phyloP scores from a whole-genome alignment of 768 basidiomycete genomes.

The Boletellus ananas region DNA sequence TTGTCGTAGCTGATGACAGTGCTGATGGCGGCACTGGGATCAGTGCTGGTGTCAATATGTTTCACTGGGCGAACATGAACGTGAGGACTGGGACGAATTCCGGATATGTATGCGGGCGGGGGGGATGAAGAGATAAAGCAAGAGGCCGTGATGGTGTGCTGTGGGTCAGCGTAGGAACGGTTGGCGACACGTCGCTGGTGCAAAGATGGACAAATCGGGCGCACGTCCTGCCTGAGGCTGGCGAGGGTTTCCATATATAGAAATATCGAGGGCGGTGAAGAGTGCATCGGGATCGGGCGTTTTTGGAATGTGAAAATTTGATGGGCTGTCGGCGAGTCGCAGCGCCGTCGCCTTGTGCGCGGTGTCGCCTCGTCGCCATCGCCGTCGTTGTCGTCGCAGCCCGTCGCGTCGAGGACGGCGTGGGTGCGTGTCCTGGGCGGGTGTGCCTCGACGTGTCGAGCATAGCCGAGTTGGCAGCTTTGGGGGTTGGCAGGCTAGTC shows the following conservation, averaged over 20 bases:
- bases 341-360: slow-evolving; percentile 17
- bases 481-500: background rate
- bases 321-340: slow-evolving; percentile 19
- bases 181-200: no score
- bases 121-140: no score
- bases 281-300: slow-evolving; percentile 16
- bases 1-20: no score
- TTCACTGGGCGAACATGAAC: no score
- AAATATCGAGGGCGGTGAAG: slow-evolving; percentile 16
- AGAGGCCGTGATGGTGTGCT: no score
- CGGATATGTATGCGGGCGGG: no score
- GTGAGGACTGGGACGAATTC: no score
- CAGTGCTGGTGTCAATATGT: no score
- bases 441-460: background rate
- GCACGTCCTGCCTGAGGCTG: background rate
- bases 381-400: background rate
- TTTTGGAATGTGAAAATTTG: slow-evolving; percentile 20
- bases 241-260: slow-evolving; percentile 22
- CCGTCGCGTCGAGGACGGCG: background rate
- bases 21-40: no score
- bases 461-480: slow-evolving; percentile 9
- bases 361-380: background rate
- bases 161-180: no score
- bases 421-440: no score
- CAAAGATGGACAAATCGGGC: background rate